These are phyloP conservation scores for Microbotryum intermedium DNA, from an alignment of 1,284 basidiomycete genomes.

Conservation along the genomic window DNA sequence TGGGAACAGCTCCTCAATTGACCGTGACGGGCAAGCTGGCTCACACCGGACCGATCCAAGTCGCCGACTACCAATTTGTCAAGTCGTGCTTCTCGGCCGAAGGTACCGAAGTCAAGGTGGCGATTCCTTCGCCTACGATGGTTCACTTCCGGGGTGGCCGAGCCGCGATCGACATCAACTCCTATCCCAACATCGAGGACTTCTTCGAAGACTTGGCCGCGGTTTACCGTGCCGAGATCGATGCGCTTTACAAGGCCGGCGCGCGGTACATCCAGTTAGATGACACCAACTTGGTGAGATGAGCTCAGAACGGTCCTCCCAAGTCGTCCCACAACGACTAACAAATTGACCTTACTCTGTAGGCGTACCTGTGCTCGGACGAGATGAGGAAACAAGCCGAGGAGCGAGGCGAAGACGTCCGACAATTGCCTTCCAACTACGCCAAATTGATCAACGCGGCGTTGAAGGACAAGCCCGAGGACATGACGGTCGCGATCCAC, in stretches of 20 bases:
- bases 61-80: constrained; percentile 34
- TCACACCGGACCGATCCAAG: constrained; percentile 31
- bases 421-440: constrained; percentile 57
- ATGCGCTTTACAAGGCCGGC: constrained; percentile 59
- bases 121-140: constrained; percentile 35
- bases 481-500: constrained; percentile 62
- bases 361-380: constrained; percentile 7
- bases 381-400: constrained; percentile 35
- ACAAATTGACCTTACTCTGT: background rate
- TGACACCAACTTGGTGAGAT: constrained; percentile 29
- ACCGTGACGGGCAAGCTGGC: constrained; percentile 32
- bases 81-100: constrained; percentile 26
- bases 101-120: constrained; percentile 33
- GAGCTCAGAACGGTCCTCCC: background rate
- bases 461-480: constrained; percentile 50
- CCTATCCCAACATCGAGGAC: constrained; percentile 31
- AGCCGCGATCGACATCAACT: constrained; percentile 28
- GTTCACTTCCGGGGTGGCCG: constrained; percentile 32
- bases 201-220: constrained; percentile 41
- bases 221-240: constrained; percentile 62
- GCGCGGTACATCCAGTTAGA: constrained; percentile 44
- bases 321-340: background rate
- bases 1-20: constrained; percentile 23
- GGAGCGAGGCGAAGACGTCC: constrained; percentile 47
- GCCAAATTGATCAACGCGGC: constrained; percentile 61